Base-by-base conservation (phyloP, 495 filamentous ascomycete species). In the Aspergillus asperescens region DNA sequence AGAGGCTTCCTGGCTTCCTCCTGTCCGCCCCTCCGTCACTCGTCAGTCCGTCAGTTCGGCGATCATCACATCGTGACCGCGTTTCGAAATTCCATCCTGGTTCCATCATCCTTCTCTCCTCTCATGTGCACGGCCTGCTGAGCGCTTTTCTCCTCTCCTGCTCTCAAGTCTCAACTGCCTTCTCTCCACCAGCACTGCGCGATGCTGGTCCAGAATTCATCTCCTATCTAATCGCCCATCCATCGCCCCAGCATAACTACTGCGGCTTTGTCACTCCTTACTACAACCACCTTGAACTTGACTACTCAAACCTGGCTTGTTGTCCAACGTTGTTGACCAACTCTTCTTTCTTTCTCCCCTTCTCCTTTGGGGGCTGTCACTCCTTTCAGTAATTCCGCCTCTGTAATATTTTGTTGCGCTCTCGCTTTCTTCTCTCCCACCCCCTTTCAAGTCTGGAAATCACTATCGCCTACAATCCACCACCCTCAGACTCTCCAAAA, bases 331-430 rank as follows among this genome's bases (percentile, higher is more conserved):
- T 50, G 20, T 50, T 54, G 24, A 20, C 41, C 40, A 39, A 25
- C 43, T 50, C 31, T 43, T 47, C 46, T 51, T 18, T 40, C 38
- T 42, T 41, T 23, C 40, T 46, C 43, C 45, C 50, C 19, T 20
- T 28, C 32, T 46, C 15, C 23, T 38, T 46, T n/a, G 12, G 57
- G 67, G 69, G 67, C 67, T 70, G 69, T 70, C 69, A 64, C 64
- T 72, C 69, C 67, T 72, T 71, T 62, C 45, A 52, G 45, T 56
- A 54, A 53, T 55, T 54, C 53, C 50, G 50, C 50, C 43, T 39
- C 42, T 48, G 31, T 41, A 13, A 19, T 22, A 12, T 35, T 51
- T 42, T 41, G 27, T 34, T 43, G 48, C 19, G n/a, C 18, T 31
- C 34, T 39, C 12, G 13, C 34, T 35, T 40, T 7, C 18, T 4